These are phyloP conservation scores for Chrysoporthe deuterocubensis DNA, from an alignment of 2,329 filamentous ascomycete genomes.

Conservation along the genomic window DNA sequence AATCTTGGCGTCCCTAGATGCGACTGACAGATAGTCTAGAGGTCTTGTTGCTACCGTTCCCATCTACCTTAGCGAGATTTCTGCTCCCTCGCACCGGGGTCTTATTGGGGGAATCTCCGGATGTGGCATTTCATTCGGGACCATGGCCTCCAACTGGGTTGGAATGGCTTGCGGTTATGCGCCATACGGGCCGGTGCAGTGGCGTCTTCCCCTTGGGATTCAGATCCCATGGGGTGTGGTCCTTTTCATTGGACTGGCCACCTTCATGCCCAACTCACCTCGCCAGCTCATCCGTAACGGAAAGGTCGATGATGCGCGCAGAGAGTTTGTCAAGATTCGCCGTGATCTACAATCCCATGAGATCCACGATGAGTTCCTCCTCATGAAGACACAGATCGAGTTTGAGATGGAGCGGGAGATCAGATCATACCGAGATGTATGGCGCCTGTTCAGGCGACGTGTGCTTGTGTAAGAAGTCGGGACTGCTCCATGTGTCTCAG, in stretches of 20 bases:
- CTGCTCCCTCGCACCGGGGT: slow-evolving; percentile 51
- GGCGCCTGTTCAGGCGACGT: slow-evolving; percentile 53
- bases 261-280: slow-evolving; percentile 61
- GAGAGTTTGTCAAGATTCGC: slow-evolving; percentile 52
- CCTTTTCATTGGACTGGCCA: slow-evolving; percentile 56
- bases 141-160: slow-evolving; percentile 62
- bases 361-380: slow-evolving; percentile 53
- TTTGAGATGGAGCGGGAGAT: slow-evolving; percentile 62
- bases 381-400: slow-evolving; percentile 59
- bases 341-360: slow-evolving; percentile 49
- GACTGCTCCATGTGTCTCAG: background rate
- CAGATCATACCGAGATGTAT: slow-evolving; percentile 56
- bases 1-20: background rate
- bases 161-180: slow-evolving; percentile 59
- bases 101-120: slow-evolving; percentile 58
- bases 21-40: background rate
- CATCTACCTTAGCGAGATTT: slow-evolving; percentile 60
- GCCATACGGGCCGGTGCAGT: slow-evolving; percentile 56
- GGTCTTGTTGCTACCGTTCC: slow-evolving; percentile 56
- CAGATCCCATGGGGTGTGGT: slow-evolving; percentile 61
- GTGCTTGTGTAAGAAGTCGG: slow-evolving; percentile 48
- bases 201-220: slow-evolving; percentile 58
- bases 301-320: slow-evolving; percentile 51
- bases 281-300: slow-evolving; percentile 55
- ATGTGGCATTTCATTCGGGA: slow-evolving; percentile 58